These are phyloP conservation scores for Oxytropis ochrocephala DNA, from an alignment of 306 rosid species.

Conservation along the genomic window DNA sequence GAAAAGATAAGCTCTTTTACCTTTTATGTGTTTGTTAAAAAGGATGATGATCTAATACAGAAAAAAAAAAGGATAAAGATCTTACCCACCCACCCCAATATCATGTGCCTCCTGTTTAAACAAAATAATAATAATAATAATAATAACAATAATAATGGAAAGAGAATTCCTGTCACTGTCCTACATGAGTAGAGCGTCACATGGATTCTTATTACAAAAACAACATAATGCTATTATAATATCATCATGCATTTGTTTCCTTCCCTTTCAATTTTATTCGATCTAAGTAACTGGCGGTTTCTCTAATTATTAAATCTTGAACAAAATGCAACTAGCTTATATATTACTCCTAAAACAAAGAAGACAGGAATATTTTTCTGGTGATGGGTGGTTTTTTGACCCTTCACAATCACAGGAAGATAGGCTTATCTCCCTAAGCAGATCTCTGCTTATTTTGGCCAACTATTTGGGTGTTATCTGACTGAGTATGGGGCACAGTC, in stretches of 20 bases:
- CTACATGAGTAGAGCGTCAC: slow-evolving; percentile 44
- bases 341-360: not conserved
- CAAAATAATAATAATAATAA: not conserved
- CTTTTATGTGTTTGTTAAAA: slow-evolving; percentile 22
- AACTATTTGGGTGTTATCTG: slow-evolving; percentile 7
- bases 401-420: slow-evolving; percentile 12
- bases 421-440: not conserved
- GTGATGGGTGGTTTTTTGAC: slow-evolving; percentile 24
- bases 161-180: slow-evolving; percentile 45
- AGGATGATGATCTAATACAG: slow-evolving; percentile 23
- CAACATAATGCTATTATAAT: slow-evolving; percentile 16
- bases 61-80: slow-evolving; percentile 21
- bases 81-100: slow-evolving; percentile 41
- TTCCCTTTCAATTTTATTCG: slow-evolving; percentile 23
- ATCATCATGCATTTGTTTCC: slow-evolving; percentile 18
- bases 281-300: slow-evolving; percentile 22
- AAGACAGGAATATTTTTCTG: not conserved
- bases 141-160: not conserved
- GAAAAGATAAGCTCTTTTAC: slow-evolving; percentile 26
- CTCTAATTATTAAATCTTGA: slow-evolving; percentile 3
- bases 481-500: slow-evolving; percentile 16
- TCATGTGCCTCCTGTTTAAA: slow-evolving; percentile 45
- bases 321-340: slow-evolving; percentile 13
- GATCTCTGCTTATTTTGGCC: not conserved
- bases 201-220: slow-evolving; percentile 35